Base-by-base conservation (phyloP, 2,329 filamentous ascomycete species). In the Stenocarpella maydis region DNA sequence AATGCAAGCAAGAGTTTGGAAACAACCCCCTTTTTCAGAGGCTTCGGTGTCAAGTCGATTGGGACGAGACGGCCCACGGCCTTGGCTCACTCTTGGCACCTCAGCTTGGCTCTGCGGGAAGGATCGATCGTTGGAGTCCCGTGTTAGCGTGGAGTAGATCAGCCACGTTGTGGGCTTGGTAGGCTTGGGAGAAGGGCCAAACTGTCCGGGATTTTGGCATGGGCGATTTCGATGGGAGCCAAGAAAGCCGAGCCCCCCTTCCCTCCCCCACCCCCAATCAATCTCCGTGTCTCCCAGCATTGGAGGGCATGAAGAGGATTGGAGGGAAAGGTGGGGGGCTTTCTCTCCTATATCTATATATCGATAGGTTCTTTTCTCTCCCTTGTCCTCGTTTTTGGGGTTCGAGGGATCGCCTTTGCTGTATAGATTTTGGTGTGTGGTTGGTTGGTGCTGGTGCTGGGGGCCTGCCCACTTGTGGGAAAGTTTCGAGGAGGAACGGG, bases 41-140 rank as follows among this genome's bases (percentile, higher is more conserved):
- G 34, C 34, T 21, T 67, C 65, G 65, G 65, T 67, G 65, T 55
- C 65, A 50, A 41, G 65, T 34, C 55, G 24, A 24, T 28, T 21
- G 43, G 43, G 58, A 49, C 52, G 34, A 58, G 65, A 58, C 52
- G 39, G 26, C 52, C 41, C 26, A 50, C 26, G 34, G 65, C 28
- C 65, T 67, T 58, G 65, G 52, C 65, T 24, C 43, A 24, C 12
- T 37, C 65, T 58, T 67, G 52, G 52, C 65, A 50, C 65, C 52
- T 67, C 65, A 41, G 52, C 65, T 67, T 67, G 65, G 65, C 65
- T 67, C 21, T 49, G 52, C 65, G 49, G 65, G 65, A 58, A 49
- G 34, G 58, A 63, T 63, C 43, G 43, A n/a, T n/a, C n/a, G 43
- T 47, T n/a, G 58, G 43, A 43, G n/a, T 37, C 34, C 12, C 28